phyloP scores from a whole-genome alignment of 2,329 filamentous ascomycete species.

The Thelonectria blattea region DNA sequence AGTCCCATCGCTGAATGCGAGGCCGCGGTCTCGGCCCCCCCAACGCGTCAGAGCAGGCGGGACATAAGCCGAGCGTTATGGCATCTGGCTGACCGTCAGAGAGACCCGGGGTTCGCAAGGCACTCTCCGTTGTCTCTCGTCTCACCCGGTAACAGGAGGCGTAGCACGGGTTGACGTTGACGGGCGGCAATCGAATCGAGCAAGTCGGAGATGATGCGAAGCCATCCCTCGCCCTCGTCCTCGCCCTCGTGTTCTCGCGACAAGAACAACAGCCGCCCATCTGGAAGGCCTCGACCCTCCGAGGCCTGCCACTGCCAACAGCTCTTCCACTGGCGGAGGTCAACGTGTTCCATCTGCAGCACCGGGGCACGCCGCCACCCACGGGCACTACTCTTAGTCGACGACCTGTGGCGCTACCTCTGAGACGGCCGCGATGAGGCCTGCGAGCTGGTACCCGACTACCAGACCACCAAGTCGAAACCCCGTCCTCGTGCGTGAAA shows the following conservation, averaged over 20 bases:
- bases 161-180: slow-evolving; percentile 6
- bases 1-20: slow-evolving; percentile 23
- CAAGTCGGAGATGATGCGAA: slow-evolving; percentile 7
- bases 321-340: slow-evolving; percentile 30
- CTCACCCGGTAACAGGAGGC: slow-evolving; percentile 11
- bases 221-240: no score
- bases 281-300: slow-evolving; percentile 19
- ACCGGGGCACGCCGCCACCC: background rate
- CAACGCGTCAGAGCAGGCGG: background rate
- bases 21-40: slow-evolving; percentile 6
- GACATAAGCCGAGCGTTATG: slow-evolving; percentile 14
- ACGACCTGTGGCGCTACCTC: background rate
- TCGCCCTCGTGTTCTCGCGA: slow-evolving; percentile 10
- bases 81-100: slow-evolving; percentile 9
- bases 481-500: slow-evolving; percentile 2
- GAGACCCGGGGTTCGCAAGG: slow-evolving; percentile 9
- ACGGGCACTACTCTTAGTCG: slow-evolving; percentile 5
- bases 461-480: background rate
- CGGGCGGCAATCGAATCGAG: slow-evolving; percentile 21
- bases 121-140: slow-evolving; percentile 1
- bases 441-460: background rate
- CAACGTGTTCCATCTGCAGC: slow-evolving; percentile 34
- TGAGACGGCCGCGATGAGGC: slow-evolving; percentile 1
- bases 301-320: slow-evolving; percentile 25
- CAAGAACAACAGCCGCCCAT: slow-evolving; percentile 32